Percentiles rank a stretch among this genome's conserved stretches.
Conservation (phyloP, 2,329 filamentous ascomycete species). For the Aspergillus alliaceus region DNA sequence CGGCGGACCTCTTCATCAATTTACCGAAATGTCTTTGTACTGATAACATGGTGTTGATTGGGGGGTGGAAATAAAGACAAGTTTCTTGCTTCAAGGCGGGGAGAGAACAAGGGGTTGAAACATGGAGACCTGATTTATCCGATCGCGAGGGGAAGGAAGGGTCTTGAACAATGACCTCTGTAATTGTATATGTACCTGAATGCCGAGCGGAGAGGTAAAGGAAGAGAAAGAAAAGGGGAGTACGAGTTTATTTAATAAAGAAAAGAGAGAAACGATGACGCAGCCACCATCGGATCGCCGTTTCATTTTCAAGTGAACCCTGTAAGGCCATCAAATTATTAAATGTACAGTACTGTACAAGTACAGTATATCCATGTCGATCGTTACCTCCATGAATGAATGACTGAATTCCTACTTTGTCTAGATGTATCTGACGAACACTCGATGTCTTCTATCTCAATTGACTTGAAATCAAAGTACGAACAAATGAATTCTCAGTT, state of each 20-base stretch:
- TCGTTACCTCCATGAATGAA: too few species aligned
- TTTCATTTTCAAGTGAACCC: conserved; percentile 8
- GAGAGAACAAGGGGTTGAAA: neutral
- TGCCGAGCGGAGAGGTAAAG: neutral
- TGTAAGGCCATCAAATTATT: too few species aligned
- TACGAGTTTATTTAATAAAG: neutral
- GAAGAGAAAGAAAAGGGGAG: neutral
- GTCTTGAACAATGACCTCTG: neutral
- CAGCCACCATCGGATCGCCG: conserved; percentile 13
- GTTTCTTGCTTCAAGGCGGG: neutral
- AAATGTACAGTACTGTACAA: too few species aligned
- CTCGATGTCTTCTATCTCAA: too few species aligned
- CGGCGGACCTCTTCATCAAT: conserved; percentile 68
- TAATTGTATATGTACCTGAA: neutral
- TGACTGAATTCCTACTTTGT: too few species aligned
- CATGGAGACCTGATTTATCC: too few species aligned
- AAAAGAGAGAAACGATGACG: conserved; percentile 15
- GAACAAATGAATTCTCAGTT: too few species aligned
- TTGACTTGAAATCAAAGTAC: too few species aligned
- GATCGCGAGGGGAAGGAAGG: neutral
- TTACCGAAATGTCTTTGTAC: conserved; percentile 74
- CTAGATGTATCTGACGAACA: too few species aligned
- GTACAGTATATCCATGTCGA: too few species aligned
- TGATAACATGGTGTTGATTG: conserved; percentile 33
- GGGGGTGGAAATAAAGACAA: too few species aligned